Conservation (phyloP, 1,284 basidiomycete genomes). For the Trichosporon sp. region DNA sequence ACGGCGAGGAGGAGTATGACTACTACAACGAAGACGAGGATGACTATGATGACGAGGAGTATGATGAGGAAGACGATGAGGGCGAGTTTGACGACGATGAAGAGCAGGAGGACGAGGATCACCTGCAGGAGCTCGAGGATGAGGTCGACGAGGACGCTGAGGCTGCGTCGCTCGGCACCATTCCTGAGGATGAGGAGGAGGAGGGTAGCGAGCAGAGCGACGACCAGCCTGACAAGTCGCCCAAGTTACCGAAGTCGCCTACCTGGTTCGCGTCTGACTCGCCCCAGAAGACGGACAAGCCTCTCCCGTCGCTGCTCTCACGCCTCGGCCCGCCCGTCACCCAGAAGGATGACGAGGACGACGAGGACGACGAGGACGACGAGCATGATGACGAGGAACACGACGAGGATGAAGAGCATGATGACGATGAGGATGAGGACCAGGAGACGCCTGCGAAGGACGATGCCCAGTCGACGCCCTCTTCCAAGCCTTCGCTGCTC, state of each 20-base stretch:
- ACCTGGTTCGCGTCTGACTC: constrained; percentile 39
- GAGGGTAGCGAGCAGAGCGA: constrained; percentile 27
- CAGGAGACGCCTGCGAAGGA: not conserved
- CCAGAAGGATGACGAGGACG: constrained; percentile 11
- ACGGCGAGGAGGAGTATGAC: constrained; percentile 10
- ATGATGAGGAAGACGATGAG: constrained; percentile 36
- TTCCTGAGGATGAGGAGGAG: constrained; percentile 39
- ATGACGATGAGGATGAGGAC: not conserved
- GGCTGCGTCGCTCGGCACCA: constrained; percentile 36
- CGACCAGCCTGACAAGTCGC: constrained; percentile 19
- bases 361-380: not conserved
- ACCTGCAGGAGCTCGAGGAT: constrained; percentile 33
- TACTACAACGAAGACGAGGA: constrained; percentile 29
- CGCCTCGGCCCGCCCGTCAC: constrained; percentile 27
- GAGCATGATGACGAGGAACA: not conserved
- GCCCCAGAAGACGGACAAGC: not conserved
- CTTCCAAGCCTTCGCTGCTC: constrained; percentile 26
- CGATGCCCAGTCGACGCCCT: not conserved
- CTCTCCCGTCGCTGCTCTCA: constrained; percentile 20
- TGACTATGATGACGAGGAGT: constrained; percentile 29
- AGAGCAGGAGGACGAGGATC: constrained; percentile 29
- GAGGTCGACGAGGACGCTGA: constrained; percentile 33
- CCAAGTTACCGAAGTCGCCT: constrained; percentile 39
- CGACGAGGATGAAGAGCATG: not conserved
- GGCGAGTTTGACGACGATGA: constrained; percentile 33